These are phyloP conservation scores for Gaillardinia entomophila DNA, from an alignment of 805 yeast genomes.

Conservation along the genomic window DNA sequence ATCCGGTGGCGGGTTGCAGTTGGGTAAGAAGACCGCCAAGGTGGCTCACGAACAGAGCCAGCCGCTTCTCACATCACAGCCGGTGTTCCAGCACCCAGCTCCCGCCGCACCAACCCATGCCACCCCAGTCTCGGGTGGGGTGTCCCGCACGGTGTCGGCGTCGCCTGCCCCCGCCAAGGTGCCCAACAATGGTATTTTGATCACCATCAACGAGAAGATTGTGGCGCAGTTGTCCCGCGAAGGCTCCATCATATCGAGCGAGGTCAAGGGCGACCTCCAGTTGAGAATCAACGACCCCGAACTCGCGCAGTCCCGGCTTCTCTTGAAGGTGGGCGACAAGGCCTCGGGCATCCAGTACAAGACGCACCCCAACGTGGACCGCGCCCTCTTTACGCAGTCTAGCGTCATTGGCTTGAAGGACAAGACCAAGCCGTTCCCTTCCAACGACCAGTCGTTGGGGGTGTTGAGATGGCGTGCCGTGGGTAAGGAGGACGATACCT, in stretches of 20 bases:
- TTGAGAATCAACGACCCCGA: constrained; percentile 77
- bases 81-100: constrained; percentile 23
- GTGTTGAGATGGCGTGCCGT: constrained; percentile 88
- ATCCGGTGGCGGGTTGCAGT: constrained; percentile 69
- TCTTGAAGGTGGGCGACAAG: constrained; percentile 45
- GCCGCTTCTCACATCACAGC: constrained; percentile 28
- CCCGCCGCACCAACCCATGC: constrained; percentile 9
- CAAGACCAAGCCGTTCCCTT: constrained; percentile 74
- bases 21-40: constrained; percentile 51
- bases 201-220: constrained; percentile 71
- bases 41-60: constrained; percentile 17
- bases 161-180: constrained; percentile 24
- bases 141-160: constrained; percentile 15
- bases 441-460: constrained; percentile 84
- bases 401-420: constrained; percentile 72
- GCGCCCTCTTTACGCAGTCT: constrained; percentile 52
- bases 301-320: constrained; percentile 60
- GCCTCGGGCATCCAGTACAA: constrained; percentile 63
- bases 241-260: constrained; percentile 64
- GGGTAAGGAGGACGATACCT: constrained; percentile 54
- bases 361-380: constrained; percentile 96
- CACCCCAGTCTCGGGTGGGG: constrained; percentile 2
- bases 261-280: constrained; percentile 87
- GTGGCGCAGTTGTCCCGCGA: constrained; percentile 78
- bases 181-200: constrained; percentile 70